A percentile compares a stretch with the other conserved stretches of the same genome.
Conservation (phyloP, 208 protist species). For the Trypanosomatidae sp. region DNA sequence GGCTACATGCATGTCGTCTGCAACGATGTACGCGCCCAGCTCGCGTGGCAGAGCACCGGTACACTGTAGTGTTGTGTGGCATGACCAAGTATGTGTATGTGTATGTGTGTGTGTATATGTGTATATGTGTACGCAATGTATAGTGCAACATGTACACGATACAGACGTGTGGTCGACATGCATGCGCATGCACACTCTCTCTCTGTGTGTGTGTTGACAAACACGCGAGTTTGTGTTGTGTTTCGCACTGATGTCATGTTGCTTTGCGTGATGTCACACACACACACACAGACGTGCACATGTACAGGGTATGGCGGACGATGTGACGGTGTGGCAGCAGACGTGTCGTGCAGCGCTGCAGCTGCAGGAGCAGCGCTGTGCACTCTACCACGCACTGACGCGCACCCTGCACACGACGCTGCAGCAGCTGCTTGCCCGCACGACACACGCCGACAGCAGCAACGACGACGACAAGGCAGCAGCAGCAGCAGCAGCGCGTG, state of each 20-base stretch:
- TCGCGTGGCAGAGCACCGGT: constrained; percentile 80
- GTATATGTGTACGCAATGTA: too few species aligned
- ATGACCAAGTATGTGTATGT: not conserved
- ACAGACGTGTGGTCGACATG: not conserved
- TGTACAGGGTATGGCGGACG: not conserved
- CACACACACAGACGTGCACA: too few species aligned
- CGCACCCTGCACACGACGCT: too few species aligned
- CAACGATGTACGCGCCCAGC: constrained; percentile 59
- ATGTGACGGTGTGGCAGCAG: not conserved
- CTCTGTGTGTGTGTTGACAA: too few species aligned
- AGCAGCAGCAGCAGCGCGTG: too few species aligned
- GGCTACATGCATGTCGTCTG: constrained; percentile 76
- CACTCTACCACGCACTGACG: constrained; percentile 44
- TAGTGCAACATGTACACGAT: not conserved
- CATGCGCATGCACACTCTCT: too few species aligned
- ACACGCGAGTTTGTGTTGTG: too few species aligned
- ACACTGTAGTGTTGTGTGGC: constrained; percentile 20
- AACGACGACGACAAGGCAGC: too few species aligned
- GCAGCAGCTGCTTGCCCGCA: too few species aligned
- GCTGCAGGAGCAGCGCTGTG: constrained; percentile 48
- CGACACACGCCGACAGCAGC: too few species aligned
- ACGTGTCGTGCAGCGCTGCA: constrained; percentile 6
- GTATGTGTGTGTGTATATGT: not conserved
- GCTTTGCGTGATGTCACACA: too few species aligned
- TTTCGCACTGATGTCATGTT: too few species aligned